Evolutionary conservation across 1,284 basidiomycete species (phyloP), one percentile per base, ranked within the genome.

Genomic region (Anthracocystis walkeri): DNA sequence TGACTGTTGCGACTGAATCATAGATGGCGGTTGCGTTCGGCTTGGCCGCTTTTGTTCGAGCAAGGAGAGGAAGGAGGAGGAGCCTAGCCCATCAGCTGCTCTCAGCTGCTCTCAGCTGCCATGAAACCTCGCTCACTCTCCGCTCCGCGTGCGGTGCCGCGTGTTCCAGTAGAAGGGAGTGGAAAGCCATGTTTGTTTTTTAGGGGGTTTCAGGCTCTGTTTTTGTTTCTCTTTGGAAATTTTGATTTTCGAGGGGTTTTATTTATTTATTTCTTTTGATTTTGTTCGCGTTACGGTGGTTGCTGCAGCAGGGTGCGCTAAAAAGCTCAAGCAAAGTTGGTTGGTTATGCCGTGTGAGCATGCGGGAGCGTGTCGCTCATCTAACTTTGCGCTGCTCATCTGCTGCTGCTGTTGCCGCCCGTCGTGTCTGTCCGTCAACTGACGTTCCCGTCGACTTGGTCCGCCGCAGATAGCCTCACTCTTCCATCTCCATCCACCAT

Each of bases 381-480:
- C 18, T 48, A 14, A 23, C 44, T 27, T 25, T 46, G 23, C 18
- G 41, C 41, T 20, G 41, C n/a, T 42, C 5, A 42, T 20, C 16
- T 29, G 46, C 35, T 38, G 35, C 35, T 38, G 33, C 33, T 38
- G 35, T 14, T 16, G 42, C 48, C 27, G 27, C 48, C 18, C 48
- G 48, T 49, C 48, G 48, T 38, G 35, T 38, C 48, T 16, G 48
- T 20, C 46, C 23, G 44, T 27, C 44, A 25, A 46, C 23, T 14
- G 44, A 46, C 44, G 12, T 29, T 29, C 27, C n/a, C 48, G 18
- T 48, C 27, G 46, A 31, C 4, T 20, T 49, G 48, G 27, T 49
- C 48, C 48, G 48, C n/a, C 48, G 48, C 48, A 49, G 29, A 46
- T 25, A 27, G 8, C 14, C 25, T 7, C 23, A 14, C 44, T 7